phyloP scores from a whole-genome alignment of 495 filamentous ascomycete genomes.

The Hypomontagnella submonticulosa region DNA sequence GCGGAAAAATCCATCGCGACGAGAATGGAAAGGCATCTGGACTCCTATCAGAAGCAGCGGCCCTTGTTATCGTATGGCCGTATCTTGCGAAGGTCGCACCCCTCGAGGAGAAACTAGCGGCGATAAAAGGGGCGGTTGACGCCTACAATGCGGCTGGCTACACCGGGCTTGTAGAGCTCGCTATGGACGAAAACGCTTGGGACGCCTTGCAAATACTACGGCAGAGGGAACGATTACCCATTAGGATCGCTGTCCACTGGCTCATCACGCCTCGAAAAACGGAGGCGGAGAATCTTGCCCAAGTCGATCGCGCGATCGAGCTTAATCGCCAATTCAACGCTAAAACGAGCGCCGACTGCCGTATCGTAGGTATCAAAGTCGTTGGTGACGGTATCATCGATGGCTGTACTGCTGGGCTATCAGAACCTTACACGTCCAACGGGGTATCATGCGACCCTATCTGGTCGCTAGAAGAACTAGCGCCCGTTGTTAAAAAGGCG shows the following conservation, averaged over 20 bases:
- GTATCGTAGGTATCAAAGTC: constrained; percentile 73
- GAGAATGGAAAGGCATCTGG: constrained; percentile 63
- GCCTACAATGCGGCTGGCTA: constrained; percentile 68
- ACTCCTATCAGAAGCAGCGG: constrained; percentile 67
- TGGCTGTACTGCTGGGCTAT: constrained; percentile 71
- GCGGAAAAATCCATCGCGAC: constrained; percentile 67
- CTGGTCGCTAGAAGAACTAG: constrained; percentile 64
- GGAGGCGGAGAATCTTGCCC: constrained; percentile 56
- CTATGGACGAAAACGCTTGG: constrained; percentile 73
- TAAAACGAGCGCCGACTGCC: constrained; percentile 61
- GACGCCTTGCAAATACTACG: constrained; percentile 63
- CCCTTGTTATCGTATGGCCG: constrained; percentile 68
- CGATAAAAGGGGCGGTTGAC: constrained; percentile 59
- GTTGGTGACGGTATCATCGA: constrained; percentile 77
- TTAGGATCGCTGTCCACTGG: constrained; percentile 73
- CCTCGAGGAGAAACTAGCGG: constrained; percentile 63
- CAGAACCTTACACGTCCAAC: constrained; percentile 68
- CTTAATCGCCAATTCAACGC: constrained; percentile 60
- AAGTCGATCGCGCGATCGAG: constrained; percentile 70
- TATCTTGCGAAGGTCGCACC: constrained; percentile 63
- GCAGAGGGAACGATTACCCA: constrained; percentile 52
- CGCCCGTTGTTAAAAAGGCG: constrained; percentile 65
- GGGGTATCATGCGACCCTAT: constrained; percentile 61
- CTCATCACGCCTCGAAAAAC: constrained; percentile 61
- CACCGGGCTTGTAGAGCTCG: constrained; percentile 75